Evolutionary conservation across 1,139 yeast species (phyloP), one percentile per base, ranked within the genome.

Genomic region (Suhomyces maxii): DNA sequence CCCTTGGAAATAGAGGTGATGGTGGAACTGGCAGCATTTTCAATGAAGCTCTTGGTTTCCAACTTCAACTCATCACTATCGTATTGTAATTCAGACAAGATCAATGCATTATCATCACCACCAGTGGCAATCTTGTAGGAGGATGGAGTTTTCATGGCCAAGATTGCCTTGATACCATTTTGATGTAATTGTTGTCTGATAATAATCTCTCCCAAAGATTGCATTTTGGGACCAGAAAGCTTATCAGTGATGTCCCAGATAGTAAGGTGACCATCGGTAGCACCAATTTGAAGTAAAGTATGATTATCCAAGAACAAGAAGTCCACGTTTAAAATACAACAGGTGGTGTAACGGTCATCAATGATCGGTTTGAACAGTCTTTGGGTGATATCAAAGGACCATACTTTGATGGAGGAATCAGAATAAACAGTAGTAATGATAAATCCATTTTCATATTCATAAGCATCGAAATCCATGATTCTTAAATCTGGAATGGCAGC

Each of bases 81-180:
- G 3, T 55, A 52, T 2, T 44, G 41, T 31, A 85, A 61, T 23
- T 57, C 55, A 2, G 81, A 74, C 3, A 81, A 62, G 0, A 76
- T 74, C 8, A 91, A 62, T 0, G 90, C 85, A 65, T 91, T 91
- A 57, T 93, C 99, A 63, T 93, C 99, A 46, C 99, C 98, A 18
- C 97, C 97, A 1, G 96, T 82, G 6, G 83, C 63, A 11, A 84
- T 61, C 7, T 49, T 53, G 45, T 70, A 72, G 1, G 58, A 41
- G 2, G 58, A 53, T 0, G 50, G 50, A 2, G 48, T 23, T 2
- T 49, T 49, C n/a, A 66, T 47, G 2, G 55, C 41, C 18, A 56
- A 50, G 9, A 83, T 54, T 0, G 84, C 80, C 53, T 89, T 87
- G 45, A 91, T 78, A 36, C 97, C 89, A 33, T 93, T 89, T 62